phyloP scores from a whole-genome alignment of 192 early-diverging fungal genomes.

The Backusella macrospora region DNA sequence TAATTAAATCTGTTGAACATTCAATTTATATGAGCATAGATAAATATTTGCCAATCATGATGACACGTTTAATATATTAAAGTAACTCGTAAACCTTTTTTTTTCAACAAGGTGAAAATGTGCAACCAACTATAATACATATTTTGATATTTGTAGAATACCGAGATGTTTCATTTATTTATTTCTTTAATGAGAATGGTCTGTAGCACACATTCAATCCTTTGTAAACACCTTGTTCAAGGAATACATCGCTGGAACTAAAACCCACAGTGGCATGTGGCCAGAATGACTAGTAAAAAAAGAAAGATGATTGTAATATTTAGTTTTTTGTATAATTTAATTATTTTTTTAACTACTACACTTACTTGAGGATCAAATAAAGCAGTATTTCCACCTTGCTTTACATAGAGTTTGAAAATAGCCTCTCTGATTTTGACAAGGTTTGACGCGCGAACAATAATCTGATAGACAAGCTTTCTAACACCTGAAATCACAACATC shows the following conservation, averaged over 20 bases:
- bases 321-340: too few relatives aligned
- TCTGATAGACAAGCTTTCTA: slow-evolving; percentile 37
- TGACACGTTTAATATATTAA: background rate
- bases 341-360: background rate
- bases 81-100: background rate
- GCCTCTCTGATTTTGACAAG: slow-evolving; percentile 54
- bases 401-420: slow-evolving; percentile 57
- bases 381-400: slow-evolving; percentile 69
- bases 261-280: slow-evolving; percentile 76
- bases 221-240: slow-evolving; percentile 72
- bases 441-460: slow-evolving; percentile 51
- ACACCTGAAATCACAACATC: slow-evolving; percentile 34
- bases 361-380: slow-evolving; percentile 60
- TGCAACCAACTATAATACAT: too few relatives aligned
- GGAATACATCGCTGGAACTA: slow-evolving; percentile 63
- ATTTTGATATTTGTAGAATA: too few relatives aligned
- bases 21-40: background rate
- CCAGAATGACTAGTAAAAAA: slow-evolving; percentile 46
- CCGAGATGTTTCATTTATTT: background rate
- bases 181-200: slow-evolving; percentile 34
- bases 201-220: slow-evolving; percentile 68
- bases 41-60: background rate
- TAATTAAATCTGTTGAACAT: too few relatives aligned
- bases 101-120: too few relatives aligned
- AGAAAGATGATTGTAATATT: background rate